These are phyloP conservation scores for Tilletia caries DNA, from an alignment of 1,284 basidiomycete species.

Conservation along the genomic window DNA sequence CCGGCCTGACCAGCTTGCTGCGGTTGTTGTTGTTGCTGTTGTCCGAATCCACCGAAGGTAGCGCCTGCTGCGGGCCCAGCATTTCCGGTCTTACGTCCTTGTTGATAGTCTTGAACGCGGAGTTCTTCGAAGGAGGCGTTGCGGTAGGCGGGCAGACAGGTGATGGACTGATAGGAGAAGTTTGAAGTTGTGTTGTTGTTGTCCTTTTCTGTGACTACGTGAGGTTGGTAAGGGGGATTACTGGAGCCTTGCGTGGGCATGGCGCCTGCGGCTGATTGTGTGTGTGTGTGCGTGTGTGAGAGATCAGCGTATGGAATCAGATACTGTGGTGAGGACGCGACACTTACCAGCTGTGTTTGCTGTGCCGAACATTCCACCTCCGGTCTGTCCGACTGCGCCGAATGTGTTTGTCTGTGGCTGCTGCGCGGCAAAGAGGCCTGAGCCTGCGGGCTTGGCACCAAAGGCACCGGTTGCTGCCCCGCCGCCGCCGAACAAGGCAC, in stretches of 20 bases:
- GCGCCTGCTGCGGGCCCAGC: constrained; percentile 6
- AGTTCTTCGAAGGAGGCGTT: constrained; percentile 23
- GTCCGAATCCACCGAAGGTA: not conserved
- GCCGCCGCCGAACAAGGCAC: not conserved
- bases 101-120: constrained; percentile 25
- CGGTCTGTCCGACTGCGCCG: not conserved
- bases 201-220: constrained; percentile 18
- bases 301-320: no score
- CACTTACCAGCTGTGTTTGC: not conserved
- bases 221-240: constrained; percentile 11
- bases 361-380: not conserved
- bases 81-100: constrained; percentile 21
- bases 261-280: not conserved
- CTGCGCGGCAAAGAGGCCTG: constrained; percentile 6
- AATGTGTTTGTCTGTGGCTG: not conserved
- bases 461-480: not conserved
- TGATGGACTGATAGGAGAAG: constrained; percentile 21
- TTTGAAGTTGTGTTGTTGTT: not conserved
- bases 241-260: constrained; percentile 3
- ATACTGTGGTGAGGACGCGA: no score
- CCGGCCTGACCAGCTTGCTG: not conserved
- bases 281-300: no score
- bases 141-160: constrained; percentile 20
- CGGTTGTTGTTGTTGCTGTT: not conserved
- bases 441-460: constrained; percentile 12